Evolutionary conservation across 495 filamentous ascomycete species (phyloP), one percentile per base, ranked within the genome.

Genomic region (Penicillium tannophilum): DNA sequence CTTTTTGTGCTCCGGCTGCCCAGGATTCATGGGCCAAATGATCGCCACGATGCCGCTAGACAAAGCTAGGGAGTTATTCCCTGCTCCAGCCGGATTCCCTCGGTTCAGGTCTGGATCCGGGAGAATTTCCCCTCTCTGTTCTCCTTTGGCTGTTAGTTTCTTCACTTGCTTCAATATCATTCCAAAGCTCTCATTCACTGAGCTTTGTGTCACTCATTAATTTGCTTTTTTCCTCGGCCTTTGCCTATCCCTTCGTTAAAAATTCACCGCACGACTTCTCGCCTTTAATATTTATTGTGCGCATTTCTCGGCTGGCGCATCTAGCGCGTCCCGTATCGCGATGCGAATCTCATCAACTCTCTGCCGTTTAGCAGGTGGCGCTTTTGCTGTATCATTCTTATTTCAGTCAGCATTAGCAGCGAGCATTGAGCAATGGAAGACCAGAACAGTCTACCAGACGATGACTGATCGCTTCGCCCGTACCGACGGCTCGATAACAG

Each of bases 381-480:
- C 44, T 8, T 3, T 54, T 54, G 4, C 6, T 6, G 24, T 43
- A 26, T 28, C 26, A 31, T 39, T 26, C n/a, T 9, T 56, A 0
- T 50, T 49, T 3, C 20, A 33, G 12, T 17, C 33, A 33, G 16
- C 51, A 9, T 58, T 55, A 11, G 67, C 71, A 17, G 74, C 71
- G 30, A 43, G 48, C 26, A 68, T 52, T 16, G 46, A 61, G 2
- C 74, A 76, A 51, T 89, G 86, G 86, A 79, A 83, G 36, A 69
- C 76, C 44, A 78, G 84, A 58, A 83, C 83, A n/a, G 84, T 92
- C 55, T 92, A 91, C 64, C 89, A 91, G 66, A 83, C 89, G 35
- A 77, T 93, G 57, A 91, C 88, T 6, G 90, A 93, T 66, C 81
- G 90, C 6, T 88, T 92, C 54, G 88, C 88, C 24, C 86, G 84